These are phyloP conservation scores for Exophiala sideris DNA, from an alignment of 2,329 filamentous ascomycete species.

Conservation along the genomic window DNA sequence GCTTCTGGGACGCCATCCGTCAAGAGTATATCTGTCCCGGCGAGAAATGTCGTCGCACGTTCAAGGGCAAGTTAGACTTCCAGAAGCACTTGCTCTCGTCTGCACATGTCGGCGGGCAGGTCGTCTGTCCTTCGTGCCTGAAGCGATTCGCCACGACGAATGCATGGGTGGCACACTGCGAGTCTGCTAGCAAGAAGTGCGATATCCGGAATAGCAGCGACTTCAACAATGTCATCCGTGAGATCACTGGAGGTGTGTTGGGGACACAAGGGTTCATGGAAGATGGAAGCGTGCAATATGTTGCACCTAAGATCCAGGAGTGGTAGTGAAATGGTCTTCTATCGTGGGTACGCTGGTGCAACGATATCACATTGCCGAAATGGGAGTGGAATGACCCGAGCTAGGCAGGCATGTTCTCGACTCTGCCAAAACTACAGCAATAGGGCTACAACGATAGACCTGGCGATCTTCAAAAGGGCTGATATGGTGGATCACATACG, in stretches of 20 bases:
- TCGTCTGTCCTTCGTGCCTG: constrained; percentile 40
- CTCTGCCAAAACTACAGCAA: not conserved
- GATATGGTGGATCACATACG: too few relatives aligned
- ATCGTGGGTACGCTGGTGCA: not conserved
- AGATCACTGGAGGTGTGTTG: constrained; percentile 39
- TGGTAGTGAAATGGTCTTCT: constrained; percentile 15
- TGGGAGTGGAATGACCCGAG: too few relatives aligned
- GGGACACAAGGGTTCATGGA: constrained; percentile 32
- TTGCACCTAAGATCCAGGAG: constrained; percentile 21
- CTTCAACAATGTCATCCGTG: constrained; percentile 37
- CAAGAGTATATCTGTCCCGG: constrained; percentile 35
- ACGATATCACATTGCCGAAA: too few relatives aligned
- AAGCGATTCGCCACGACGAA: constrained; percentile 37
- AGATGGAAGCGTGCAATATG: constrained; percentile 37
- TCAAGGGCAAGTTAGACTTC: constrained; percentile 30
- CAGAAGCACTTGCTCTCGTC: constrained; percentile 34
- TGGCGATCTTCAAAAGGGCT: too few relatives aligned
- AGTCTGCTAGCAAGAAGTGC: constrained; percentile 37
- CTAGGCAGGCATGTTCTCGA: too few relatives aligned
- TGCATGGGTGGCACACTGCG: constrained; percentile 42
- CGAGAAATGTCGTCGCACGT: constrained; percentile 31
- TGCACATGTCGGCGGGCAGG: constrained; percentile 28
- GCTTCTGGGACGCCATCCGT: constrained; percentile 33
- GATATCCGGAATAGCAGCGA: constrained; percentile 31
- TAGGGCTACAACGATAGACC: too few relatives aligned